Evolutionary conservation across 169 alveolate species (phyloP).

Genomic region (Plasmodium chabaudi): DNA sequence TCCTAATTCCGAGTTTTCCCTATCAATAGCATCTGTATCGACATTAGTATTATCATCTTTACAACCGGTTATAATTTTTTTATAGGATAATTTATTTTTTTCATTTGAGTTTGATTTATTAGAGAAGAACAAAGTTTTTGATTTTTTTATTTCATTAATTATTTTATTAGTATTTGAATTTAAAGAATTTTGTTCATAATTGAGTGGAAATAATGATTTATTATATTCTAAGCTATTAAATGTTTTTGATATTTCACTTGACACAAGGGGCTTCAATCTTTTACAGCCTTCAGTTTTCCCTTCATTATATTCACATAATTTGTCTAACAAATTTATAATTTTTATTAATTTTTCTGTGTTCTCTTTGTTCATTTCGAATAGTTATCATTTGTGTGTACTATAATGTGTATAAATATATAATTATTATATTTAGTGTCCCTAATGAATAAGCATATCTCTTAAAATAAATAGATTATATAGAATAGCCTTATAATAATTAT

Average conservation of each 20-base stretch:
- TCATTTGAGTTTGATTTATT: slow-evolving; percentile 35
- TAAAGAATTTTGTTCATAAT: slow-evolving; percentile 17
- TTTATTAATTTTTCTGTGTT: slow-evolving; percentile 53
- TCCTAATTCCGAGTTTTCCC: too few relatives aligned
- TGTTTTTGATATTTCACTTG: slow-evolving; percentile 59
- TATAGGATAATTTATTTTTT: neutral
- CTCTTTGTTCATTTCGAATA: slow-evolving; percentile 56
- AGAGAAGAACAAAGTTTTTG: slow-evolving; percentile 55
- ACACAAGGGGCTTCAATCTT: slow-evolving; percentile 17
- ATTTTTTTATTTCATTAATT: slow-evolving; percentile 51
- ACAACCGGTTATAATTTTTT: too few relatives aligned
- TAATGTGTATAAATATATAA: neutral
- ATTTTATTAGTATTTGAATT: slow-evolving; percentile 37
- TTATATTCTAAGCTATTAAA: slow-evolving; percentile 29
- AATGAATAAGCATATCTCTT: neutral
- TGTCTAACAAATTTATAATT: slow-evolving; percentile 42
- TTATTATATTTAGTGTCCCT: too few relatives aligned
- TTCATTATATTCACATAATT: slow-evolving; percentile 24
- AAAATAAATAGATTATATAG: neutral
- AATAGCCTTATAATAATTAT: neutral
- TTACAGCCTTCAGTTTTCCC: neutral
- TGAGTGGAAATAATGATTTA: slow-evolving; percentile 30
- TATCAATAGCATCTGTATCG: too few relatives aligned
- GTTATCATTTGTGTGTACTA: neutral
- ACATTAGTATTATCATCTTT: too few relatives aligned